phyloP scores from a whole-genome alignment of 2,329 filamentous ascomycete species.

The Fusarium sp. region DNA sequence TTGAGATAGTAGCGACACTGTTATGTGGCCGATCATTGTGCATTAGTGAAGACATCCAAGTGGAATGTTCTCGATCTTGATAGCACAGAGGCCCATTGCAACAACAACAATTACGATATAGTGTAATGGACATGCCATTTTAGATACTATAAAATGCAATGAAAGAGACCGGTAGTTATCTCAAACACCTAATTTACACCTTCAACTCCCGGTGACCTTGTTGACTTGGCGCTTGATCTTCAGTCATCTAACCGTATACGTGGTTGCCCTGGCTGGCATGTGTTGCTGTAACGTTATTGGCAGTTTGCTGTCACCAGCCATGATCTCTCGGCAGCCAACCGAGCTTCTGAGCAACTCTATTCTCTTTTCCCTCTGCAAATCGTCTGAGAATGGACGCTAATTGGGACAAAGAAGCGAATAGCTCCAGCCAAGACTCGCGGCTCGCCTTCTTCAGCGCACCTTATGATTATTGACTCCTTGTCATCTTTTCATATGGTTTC shows the following conservation, averaged over 20 bases:
- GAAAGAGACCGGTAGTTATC: not conserved
- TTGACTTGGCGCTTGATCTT: constrained; percentile 11
- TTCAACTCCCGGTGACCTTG: not conserved
- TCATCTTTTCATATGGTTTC: constrained; percentile 18
- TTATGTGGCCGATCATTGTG: not conserved
- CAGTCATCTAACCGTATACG: constrained; percentile 8
- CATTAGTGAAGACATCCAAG: not conserved
- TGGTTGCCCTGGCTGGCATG: constrained; percentile 11
- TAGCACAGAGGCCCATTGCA: not conserved
- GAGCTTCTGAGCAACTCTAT: constrained; percentile 10
- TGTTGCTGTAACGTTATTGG: constrained; percentile 33
- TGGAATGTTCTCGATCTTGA: not conserved
- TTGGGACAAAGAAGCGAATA: constrained; percentile 31
- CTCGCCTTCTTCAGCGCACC: constrained; percentile 1
- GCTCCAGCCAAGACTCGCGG: constrained; percentile 19
- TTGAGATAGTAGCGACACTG: not conserved
- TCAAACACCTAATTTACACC: not conserved
- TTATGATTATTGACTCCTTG: constrained; percentile 16
- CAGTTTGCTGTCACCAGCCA: constrained; percentile 8
- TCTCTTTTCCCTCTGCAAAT: constrained; percentile 3
- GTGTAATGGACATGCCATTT: not conserved
- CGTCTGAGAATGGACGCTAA: constrained; percentile 2
- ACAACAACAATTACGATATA: not conserved
- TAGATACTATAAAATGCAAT: not conserved
- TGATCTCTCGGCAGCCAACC: constrained; percentile 13